phyloP scores from a whole-genome alignment of 768 basidiomycete species.

The Pleurotus pulmonarius region DNA sequence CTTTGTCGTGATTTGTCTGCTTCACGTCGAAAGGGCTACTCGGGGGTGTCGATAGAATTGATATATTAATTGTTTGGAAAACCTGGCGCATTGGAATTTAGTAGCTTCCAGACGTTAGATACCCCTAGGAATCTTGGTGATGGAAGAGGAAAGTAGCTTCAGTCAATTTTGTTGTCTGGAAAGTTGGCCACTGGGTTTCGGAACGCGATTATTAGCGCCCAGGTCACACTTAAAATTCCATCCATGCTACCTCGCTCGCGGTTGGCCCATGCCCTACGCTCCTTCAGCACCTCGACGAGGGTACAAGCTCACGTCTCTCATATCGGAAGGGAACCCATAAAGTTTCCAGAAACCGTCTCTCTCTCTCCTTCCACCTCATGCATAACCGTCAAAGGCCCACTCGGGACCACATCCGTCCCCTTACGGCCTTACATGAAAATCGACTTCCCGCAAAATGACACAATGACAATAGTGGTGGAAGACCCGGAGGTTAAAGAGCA shows the following conservation, averaged over 20 bases:
- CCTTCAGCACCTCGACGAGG: slow-evolving; percentile 4
- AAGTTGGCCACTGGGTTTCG: neutral
- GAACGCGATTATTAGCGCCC: neutral
- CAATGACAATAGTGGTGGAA: slow-evolving; percentile 52
- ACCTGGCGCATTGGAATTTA: too few relatives aligned
- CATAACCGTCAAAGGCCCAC: slow-evolving; percentile 41
- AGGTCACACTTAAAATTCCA: neutral
- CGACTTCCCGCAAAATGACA: slow-evolving; percentile 32
- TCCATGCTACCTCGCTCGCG: slow-evolving; percentile 4
- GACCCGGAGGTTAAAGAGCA: slow-evolving; percentile 71
- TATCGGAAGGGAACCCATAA: slow-evolving; percentile 59
- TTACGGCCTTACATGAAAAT: slow-evolving; percentile 45
- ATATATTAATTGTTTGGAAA: too few relatives aligned
- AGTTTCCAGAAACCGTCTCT: slow-evolving; percentile 37
- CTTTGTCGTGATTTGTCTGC: slow-evolving; percentile 66
- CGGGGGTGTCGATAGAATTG: too few relatives aligned
- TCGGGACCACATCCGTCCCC: slow-evolving; percentile 43
- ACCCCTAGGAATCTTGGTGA: too few relatives aligned
- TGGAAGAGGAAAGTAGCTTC: too few relatives aligned
- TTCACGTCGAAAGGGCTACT: neutral
- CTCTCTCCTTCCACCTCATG: slow-evolving; percentile 35
- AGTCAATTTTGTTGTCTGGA: too few relatives aligned
- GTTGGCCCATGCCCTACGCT: neutral
- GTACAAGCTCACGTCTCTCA: slow-evolving; percentile 48
- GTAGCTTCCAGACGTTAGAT: too few relatives aligned